phyloP scores from a whole-genome alignment of 2,329 filamentous ascomycete species.

The Arachnomyces sp. region DNA sequence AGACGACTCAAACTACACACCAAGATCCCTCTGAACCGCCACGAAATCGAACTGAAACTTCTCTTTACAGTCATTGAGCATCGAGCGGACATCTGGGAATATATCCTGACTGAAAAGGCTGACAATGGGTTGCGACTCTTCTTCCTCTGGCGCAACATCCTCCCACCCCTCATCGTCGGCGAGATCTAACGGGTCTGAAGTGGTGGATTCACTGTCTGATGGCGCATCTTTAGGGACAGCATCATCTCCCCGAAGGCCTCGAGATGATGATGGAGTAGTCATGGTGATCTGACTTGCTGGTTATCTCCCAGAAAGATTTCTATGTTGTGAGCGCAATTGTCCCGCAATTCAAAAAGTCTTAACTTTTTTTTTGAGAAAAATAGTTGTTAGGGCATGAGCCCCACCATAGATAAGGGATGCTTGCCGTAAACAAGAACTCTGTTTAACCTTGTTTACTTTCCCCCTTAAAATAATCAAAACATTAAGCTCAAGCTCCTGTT shows the following conservation, averaged over 20 bases:
- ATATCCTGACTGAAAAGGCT: conserved; percentile 62
- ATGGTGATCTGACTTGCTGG: too few relatives aligned
- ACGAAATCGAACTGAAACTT: conserved; percentile 61
- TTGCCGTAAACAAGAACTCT: too few relatives aligned
- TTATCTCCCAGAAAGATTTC: too few relatives aligned
- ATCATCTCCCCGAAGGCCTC: conserved; percentile 1
- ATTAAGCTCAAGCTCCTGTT: too few relatives aligned
- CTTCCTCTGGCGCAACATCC: conserved; percentile 54
- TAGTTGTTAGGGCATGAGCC: too few relatives aligned
- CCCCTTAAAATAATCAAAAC: too few relatives aligned
- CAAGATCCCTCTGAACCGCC: conserved; percentile 46
- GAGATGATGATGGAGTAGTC: background rate
- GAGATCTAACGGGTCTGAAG: conserved; percentile 32
- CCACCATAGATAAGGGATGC: too few relatives aligned
- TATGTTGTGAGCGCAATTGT: too few relatives aligned
- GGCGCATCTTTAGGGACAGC: conserved; percentile 1
- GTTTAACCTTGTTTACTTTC: too few relatives aligned
- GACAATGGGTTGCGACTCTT: conserved; percentile 54
- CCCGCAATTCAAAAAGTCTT: too few relatives aligned
- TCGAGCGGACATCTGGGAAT: conserved; percentile 56
- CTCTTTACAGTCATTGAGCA: conserved; percentile 63
- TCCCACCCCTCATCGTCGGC: conserved; percentile 49
- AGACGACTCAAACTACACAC: conserved; percentile 27
- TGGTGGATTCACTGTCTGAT: conserved; percentile 15
- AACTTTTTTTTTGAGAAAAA: too few relatives aligned